Conservation (phyloP, 306 rosid species). For the Rosa rugosa region DNA sequence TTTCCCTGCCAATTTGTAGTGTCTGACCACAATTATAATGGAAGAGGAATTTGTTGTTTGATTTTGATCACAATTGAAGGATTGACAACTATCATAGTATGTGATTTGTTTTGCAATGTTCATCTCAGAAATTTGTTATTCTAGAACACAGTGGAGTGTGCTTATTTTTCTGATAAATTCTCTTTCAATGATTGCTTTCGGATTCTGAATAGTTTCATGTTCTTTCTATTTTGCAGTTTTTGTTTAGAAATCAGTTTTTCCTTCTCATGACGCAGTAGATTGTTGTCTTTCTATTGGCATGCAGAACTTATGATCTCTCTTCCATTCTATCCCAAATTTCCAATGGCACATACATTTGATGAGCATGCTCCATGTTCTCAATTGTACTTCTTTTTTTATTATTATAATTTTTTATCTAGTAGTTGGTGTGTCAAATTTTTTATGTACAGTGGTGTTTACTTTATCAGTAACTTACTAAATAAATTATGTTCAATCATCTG, state of each 20-base stretch:
- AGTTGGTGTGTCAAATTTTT: too few species aligned
- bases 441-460: too few species aligned
- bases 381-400: too few species aligned
- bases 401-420: too few species aligned
- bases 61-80: slow-evolving; percentile 18
- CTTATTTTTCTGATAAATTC: slow-evolving; percentile 7
- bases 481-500: too few species aligned
- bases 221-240: background rate
- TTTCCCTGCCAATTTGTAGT: slow-evolving; percentile 22
- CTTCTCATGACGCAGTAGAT: background rate
- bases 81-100: slow-evolving; percentile 12
- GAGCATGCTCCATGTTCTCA: too few species aligned
- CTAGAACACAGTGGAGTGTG: slow-evolving; percentile 1
- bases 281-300: background rate
- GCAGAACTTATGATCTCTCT: background rate
- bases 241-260: background rate
- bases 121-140: slow-evolving; percentile 17
- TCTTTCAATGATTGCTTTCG: slow-evolving; percentile 5
- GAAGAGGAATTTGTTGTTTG: slow-evolving; percentile 15
- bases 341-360: background rate
- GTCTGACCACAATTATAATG: slow-evolving; percentile 27
- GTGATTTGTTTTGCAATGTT: slow-evolving; percentile 17
- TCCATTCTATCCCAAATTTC: background rate
- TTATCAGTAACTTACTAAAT: too few species aligned
- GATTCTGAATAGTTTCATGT: slow-evolving; percentile 15